Evolutionary conservation across 306 rosid species (phyloP).

Genomic region (Cyclanthera cordifolia): DNA sequence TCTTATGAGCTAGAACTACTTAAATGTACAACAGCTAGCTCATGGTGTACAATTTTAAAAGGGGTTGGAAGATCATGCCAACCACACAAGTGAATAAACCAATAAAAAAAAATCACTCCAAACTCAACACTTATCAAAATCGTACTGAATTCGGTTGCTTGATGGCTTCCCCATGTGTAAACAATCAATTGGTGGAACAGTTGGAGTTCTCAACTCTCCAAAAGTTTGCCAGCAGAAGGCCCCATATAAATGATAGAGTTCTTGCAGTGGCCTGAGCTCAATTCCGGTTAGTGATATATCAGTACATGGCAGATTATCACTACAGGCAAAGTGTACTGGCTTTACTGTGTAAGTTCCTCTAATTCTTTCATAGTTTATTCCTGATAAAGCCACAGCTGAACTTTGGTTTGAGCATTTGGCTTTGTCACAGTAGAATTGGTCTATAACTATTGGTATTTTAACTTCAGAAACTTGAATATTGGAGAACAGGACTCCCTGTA

Average conservation of each 20-base stretch:
- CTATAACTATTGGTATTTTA: slow-evolving; percentile 80
- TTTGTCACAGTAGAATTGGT: slow-evolving; percentile 92
- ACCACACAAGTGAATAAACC: slow-evolving; percentile 37
- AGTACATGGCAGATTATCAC: slow-evolving; percentile 76
- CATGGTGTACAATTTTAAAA: slow-evolving; percentile 30
- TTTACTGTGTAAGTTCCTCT: slow-evolving; percentile 79
- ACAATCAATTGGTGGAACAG: slow-evolving; percentile 73
- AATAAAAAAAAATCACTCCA: slow-evolving; percentile 18
- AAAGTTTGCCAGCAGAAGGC: slow-evolving; percentile 94
- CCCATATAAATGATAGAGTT: slow-evolving; percentile 53
- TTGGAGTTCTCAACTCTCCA: slow-evolving; percentile 71
- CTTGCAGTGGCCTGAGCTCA: slow-evolving; percentile 65
- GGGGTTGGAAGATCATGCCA: slow-evolving; percentile 45
- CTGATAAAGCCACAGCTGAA: slow-evolving; percentile 72
- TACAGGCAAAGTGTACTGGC: slow-evolving; percentile 89
- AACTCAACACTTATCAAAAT: slow-evolving; percentile 54
- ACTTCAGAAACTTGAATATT: slow-evolving; percentile 80
- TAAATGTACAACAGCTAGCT: slow-evolving; percentile 11
- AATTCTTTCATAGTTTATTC: slow-evolving; percentile 82
- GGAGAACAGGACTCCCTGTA: slow-evolving; percentile 76
- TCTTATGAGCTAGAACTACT: background rate
- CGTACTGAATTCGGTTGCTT: slow-evolving; percentile 51
- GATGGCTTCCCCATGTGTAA: slow-evolving; percentile 80
- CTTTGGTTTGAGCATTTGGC: slow-evolving; percentile 59
- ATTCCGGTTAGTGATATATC: slow-evolving; percentile 70